Evolutionary conservation across 163 green algal genomes (phyloP), one percentile per base, ranked within the genome.

Genomic region (Chloromonas sp.): DNA sequence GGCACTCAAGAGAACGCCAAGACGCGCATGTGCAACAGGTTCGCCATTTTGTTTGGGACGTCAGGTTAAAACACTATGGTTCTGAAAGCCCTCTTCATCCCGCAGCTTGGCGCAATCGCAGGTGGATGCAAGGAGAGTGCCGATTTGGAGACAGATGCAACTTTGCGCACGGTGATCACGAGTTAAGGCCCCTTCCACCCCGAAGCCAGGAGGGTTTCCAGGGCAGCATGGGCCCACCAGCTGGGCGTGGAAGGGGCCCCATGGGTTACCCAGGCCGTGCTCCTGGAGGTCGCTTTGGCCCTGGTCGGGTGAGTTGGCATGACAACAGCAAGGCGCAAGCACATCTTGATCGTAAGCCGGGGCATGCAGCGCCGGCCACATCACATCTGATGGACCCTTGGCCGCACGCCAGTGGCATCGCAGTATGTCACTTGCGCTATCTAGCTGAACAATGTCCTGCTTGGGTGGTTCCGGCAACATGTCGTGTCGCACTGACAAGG

Each of bases 81-180:
- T 36, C 36, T 36, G 36, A 36, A 36, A 11, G 66, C 11, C 66
- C 66, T 74, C 66, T 5, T 5, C 66, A 74, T 83, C 62, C 3
- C 1, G 71, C 8, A 3, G 1, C 61, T 3, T 3, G 11, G 57
- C n/a, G 60, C 60, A 58, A 66, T 79, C 71, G 71, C 87, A 97
- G 94, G 85, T 98, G 95, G 94, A 84, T 94, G 71, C 88, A 89
- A 14, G 94, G 94, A 57, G 88, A 96, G 62, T 98, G 95, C 85
- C 87, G 93, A 1, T 98, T 97, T 83, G 95, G 88, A 8, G 88
- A 87, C 8, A 78, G 85, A 2, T 98, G 95, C 88, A 98, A 98
- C 81, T 98, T 97, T 88, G 95, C 95, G 8, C 95, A 98, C 79
- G 94, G 94, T 8, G 93, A 97, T n/a, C 84, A 93, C 2, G 93